phyloP scores from a whole-genome alignment of 495 filamentous ascomycete species.

The Aspergillus haitiensis region DNA sequence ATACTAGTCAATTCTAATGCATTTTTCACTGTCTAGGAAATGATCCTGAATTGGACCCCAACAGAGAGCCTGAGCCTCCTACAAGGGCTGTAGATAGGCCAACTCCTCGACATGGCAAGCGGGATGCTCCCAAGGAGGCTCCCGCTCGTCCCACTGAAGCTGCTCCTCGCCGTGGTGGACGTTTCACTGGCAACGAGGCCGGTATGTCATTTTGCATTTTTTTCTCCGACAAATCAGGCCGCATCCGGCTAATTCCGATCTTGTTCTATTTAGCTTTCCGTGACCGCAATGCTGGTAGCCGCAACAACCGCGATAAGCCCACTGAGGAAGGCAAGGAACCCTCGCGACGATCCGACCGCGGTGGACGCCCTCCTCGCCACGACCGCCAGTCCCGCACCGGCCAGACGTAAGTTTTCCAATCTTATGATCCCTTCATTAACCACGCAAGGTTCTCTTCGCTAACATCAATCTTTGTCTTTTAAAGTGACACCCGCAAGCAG shows the following conservation, averaged over 20 bases:
- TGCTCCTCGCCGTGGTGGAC: constrained; percentile 57
- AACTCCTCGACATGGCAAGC: constrained; percentile 75
- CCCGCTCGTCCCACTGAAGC: constrained; percentile 38
- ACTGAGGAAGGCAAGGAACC: constrained; percentile 66
- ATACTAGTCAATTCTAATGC: constrained; percentile 18
- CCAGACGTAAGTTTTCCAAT: constrained; percentile 57
- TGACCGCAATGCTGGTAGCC: constrained; percentile 79
- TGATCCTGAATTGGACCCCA: constrained; percentile 83
- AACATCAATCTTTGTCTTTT: not conserved
- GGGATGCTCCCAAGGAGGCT: constrained; percentile 78
- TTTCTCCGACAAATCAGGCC: constrained; percentile 4
- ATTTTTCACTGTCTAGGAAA: constrained; percentile 60
- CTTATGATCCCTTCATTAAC: not conserved
- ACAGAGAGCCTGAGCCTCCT: constrained; percentile 72
- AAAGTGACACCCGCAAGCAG: constrained; percentile 88
- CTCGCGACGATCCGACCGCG: constrained; percentile 51
- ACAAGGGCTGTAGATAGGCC: constrained; percentile 86
- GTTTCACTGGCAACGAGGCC: constrained; percentile 74
- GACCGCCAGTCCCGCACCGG: constrained; percentile 81
- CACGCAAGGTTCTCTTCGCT: not conserved
- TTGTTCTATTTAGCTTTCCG: constrained; percentile 67
- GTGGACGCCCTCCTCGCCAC: constrained; percentile 60
- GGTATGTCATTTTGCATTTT: constrained; percentile 56
- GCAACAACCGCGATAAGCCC: constrained; percentile 79
- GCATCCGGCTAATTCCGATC: constrained; percentile 17